Evolutionary conservation across 257 asterid genomes (phyloP).

Genomic region (Gentiana macrophylla): DNA sequence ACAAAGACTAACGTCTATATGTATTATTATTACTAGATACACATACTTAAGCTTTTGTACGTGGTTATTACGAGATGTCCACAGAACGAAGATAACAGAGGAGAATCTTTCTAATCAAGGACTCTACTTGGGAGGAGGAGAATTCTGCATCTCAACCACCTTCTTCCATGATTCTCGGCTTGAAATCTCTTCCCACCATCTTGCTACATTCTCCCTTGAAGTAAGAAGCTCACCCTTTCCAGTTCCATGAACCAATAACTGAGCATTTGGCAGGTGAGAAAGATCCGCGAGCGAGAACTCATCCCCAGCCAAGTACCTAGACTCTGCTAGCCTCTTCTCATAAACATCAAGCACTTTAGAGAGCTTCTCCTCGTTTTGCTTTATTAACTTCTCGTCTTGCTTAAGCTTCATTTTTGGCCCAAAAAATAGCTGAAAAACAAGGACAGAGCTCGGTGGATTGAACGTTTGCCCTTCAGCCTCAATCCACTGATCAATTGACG

Average conservation of each 20-base stretch:
- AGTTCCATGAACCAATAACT: constrained; percentile 37
- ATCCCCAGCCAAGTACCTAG: constrained; percentile 62
- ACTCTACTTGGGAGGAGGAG: constrained; percentile 22
- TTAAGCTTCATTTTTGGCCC: constrained; percentile 68
- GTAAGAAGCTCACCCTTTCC: constrained; percentile 35
- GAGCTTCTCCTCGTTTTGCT: constrained; percentile 59
- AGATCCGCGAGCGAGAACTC: constrained; percentile 78
- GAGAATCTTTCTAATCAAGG: constrained; percentile 11
- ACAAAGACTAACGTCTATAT: too few relatives aligned
- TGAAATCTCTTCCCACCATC: constrained; percentile 87
- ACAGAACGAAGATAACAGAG: too few relatives aligned
- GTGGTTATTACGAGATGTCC: too few relatives aligned
- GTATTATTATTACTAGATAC: too few relatives aligned
- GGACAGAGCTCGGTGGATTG: constrained; percentile 52
- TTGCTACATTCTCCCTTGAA: constrained; percentile 55
- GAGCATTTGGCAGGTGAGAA: constrained; percentile 62
- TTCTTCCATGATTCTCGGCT: constrained; percentile 65
- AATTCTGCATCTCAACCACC: constrained; percentile 57
- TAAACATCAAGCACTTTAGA: constrained; percentile 74
- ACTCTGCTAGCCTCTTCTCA: constrained; percentile 63
- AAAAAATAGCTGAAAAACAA: constrained; percentile 61
- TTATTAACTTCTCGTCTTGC: constrained; percentile 54
- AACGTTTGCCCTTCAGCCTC: constrained; percentile 70
- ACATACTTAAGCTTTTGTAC: too few relatives aligned
- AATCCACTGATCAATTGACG: constrained; percentile 79